Evolutionary conservation across 257 asterid genomes (phyloP).

Genomic region (Primulina tabacum): DNA sequence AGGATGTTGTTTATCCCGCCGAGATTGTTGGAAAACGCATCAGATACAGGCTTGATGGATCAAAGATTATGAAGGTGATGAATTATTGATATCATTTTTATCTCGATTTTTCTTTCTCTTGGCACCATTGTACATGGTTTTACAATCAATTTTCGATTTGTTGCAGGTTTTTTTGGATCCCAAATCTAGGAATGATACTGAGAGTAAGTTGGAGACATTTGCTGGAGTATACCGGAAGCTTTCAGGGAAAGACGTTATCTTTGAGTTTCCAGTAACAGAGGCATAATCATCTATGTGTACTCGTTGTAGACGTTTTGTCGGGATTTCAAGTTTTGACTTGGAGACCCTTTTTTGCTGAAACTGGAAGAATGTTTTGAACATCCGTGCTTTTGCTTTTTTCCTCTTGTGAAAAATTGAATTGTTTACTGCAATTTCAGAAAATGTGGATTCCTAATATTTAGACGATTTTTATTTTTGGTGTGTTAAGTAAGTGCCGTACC

Average conservation of each 20-base stretch:
- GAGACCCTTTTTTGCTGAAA: not conserved
- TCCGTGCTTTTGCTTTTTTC: no score
- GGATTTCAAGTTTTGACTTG: not conserved
- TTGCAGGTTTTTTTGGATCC: conserved; percentile 27
- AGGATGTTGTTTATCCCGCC: conserved; percentile 81
- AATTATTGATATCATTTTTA: not conserved
- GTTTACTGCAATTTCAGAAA: not conserved
- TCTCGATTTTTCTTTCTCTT: not conserved
- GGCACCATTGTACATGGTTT: not conserved
- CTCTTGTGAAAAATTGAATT: not conserved
- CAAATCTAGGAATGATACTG: conserved; percentile 29
- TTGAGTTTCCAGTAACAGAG: conserved; percentile 37
- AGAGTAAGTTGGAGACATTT: conserved; percentile 41
- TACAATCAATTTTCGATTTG: not conserved
- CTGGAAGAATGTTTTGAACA: not conserved
- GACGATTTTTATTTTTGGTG: not conserved
- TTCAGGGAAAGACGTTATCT: conserved; percentile 47
- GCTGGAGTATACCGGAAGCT: conserved; percentile 48
- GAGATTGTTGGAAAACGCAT: conserved; percentile 78
- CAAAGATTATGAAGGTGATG: conserved; percentile 77
- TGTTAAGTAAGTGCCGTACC: no score
- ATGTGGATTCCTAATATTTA: not conserved
- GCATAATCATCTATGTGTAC: not conserved
- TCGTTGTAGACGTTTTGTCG: not conserved
- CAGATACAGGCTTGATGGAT: conserved; percentile 70